phyloP scores from a whole-genome alignment of 495 filamentous ascomycete species.

The Trichoderma erinaceum region DNA sequence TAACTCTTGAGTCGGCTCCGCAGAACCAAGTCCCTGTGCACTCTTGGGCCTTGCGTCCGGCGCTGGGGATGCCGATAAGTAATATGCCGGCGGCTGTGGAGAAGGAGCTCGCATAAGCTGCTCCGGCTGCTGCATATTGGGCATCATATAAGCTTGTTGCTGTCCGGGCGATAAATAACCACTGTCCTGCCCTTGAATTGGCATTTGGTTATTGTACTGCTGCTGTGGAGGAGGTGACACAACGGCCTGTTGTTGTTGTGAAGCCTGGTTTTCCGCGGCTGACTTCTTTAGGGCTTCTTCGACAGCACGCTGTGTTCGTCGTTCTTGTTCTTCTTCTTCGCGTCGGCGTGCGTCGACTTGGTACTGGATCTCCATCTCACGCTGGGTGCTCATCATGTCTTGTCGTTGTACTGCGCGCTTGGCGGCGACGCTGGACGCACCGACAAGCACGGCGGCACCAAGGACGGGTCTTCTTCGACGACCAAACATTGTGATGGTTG shows the following conservation, averaged over 20 bases:
- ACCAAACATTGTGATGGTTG: not conserved
- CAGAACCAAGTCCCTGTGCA: not conserved
- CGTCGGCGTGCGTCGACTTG: not conserved
- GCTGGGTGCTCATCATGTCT: not conserved
- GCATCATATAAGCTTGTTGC: not conserved
- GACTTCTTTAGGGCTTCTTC: not conserved
- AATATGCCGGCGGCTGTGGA: not conserved
- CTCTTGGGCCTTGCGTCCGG: not conserved
- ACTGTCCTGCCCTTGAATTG: not conserved
- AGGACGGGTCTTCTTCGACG: not conserved
- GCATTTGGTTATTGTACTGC: not conserved
- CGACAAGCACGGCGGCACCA: not conserved
- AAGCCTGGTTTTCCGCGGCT: not conserved
- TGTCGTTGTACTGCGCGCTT: not conserved
- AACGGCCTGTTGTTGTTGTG: not conserved
- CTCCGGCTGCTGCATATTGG: not conserved
- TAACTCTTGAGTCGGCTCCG: not conserved
- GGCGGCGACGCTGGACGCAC: not conserved
- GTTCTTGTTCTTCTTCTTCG: not conserved
- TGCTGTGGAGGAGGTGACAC: not conserved
- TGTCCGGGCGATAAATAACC: not conserved
- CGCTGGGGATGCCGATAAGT: not conserved
- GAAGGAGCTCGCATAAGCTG: not conserved
- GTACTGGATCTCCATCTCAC: not conserved
- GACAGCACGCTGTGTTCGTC: not conserved